Conservation (phyloP, 2,329 filamentous ascomycete species). For the Talaromyces islandicus region DNA sequence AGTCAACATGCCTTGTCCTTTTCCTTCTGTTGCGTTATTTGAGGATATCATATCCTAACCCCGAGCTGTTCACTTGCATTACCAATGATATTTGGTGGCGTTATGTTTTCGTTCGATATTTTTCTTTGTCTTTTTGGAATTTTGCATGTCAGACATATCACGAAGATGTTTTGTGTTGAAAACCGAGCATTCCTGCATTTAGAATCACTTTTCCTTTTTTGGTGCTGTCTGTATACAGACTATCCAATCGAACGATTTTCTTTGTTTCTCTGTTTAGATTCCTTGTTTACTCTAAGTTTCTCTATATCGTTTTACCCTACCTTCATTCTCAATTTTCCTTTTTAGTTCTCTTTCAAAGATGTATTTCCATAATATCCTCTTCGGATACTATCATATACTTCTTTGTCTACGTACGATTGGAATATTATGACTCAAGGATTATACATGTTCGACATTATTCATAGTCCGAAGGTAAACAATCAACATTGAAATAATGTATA, state of each 20-base stretch:
- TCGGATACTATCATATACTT: not conserved
- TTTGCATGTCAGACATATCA: not conserved
- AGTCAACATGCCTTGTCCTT: not conserved
- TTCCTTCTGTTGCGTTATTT: not conserved
- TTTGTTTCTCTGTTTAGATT: not conserved
- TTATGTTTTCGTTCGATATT: slow-evolving; percentile 2
- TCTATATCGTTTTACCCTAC: not conserved
- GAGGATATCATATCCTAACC: not conserved
- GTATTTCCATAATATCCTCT: not conserved
- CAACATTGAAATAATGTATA: not conserved
- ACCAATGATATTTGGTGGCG: slow-evolving; percentile 8
- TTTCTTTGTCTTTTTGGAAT: not conserved
- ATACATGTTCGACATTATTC: not conserved
- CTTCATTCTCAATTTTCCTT: not conserved
- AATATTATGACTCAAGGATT: not conserved
- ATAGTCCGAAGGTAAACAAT: not conserved
- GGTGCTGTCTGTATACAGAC: not conserved
- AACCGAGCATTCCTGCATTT: not conserved
- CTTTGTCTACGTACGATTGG: not conserved
- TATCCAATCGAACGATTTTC: not conserved
- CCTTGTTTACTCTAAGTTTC: not conserved
- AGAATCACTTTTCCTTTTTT: not conserved
- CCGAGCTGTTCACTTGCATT: not conserved
- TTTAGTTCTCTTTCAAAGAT: not conserved
- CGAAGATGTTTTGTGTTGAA: slow-evolving; percentile 1